phyloP scores from a whole-genome alignment of 495 filamentous ascomycete species.

The Cercophora samala region DNA sequence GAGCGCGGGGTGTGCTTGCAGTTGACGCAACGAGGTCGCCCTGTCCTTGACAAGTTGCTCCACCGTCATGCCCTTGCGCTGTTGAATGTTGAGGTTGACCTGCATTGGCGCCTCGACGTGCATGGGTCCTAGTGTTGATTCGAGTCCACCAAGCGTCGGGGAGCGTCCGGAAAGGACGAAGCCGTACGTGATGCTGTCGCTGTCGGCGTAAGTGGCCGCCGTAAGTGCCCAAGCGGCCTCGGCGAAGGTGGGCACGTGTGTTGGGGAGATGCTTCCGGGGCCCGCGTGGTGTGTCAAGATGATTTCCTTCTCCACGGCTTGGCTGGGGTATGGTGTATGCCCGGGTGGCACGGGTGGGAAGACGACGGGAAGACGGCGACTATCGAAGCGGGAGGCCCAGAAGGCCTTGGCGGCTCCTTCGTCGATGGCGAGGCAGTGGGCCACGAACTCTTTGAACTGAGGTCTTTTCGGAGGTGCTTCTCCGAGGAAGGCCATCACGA shows the following conservation, averaged over 20 bases:
- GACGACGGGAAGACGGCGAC: not conserved
- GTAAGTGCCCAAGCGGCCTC: constrained; percentile 1
- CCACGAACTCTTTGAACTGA: not conserved
- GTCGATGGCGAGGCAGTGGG: not conserved
- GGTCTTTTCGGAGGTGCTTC: not conserved
- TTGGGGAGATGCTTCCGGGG: not conserved
- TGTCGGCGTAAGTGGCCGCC: constrained; percentile 1
- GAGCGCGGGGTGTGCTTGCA: not conserved
- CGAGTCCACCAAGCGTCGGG: not conserved
- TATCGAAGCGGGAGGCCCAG: not conserved
- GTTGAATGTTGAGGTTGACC: not conserved
- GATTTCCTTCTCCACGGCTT: not conserved
- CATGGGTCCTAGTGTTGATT: not conserved
- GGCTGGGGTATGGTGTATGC: not conserved
- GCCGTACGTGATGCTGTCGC: not conserved
- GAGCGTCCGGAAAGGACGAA: not conserved
- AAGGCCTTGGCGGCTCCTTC: constrained; percentile 1
- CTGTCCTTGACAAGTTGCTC: not conserved
- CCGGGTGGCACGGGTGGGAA: not conserved
- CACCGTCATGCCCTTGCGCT: constrained; percentile 2
- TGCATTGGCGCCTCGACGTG: not conserved
- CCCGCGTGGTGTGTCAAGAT: not conserved
- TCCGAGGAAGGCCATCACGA: not conserved
- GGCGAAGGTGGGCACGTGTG: not conserved
- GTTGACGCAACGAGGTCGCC: not conserved